Evolutionary conservation across 106 monocot genomes (phyloP), one percentile per base, ranked within the genome.

Genomic region (Dactylorhiza incarnata): DNA sequence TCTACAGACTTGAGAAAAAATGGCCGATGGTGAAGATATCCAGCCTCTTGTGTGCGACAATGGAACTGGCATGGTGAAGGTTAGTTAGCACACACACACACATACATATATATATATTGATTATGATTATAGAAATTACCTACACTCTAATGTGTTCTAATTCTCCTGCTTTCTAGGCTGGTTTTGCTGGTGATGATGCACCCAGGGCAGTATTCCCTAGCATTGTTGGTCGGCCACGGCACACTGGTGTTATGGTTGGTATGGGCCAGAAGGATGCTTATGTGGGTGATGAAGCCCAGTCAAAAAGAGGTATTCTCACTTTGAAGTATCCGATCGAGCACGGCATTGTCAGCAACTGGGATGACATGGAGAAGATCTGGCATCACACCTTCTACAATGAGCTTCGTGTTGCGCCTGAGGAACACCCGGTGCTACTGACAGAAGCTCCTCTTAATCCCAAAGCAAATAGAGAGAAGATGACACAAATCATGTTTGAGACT

Each of bases 61-160:
- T 76, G 81, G 81, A 56, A 81, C 81, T 24, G 81, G 81, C 44
- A 81, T 81, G 81, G 81, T 81, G 20, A 81, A 81, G 81, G 81
- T 80, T 48, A 25, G 80, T 50, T 10, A 10, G 4, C 65, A 12
- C 29, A 2, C 29, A 2, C 37, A 2, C 37, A 37, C 37, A 37
- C 37, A 37, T 3, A 37, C 37, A 37, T 3, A 37, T 37, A 37
- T 37, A 37, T 37, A 37, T 37, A 37, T 0, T 3, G 37, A 37
- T 54, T 54, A 16, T 5, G 22, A 58, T 20, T 58, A 5, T 58
- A 6, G 5, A 58, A 65, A 65, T 65, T 12, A 65, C 26, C 65
- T 13, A 20, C 15, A 59, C 11, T 4, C 26, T 12, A 65, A 65
- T 24, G 10, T 29, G 29, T 65, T 65, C 29, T 20, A 65, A 65